phyloP scores from a whole-genome alignment of 2,329 filamentous ascomycete genomes.

The Onygenales sp. region DNA sequence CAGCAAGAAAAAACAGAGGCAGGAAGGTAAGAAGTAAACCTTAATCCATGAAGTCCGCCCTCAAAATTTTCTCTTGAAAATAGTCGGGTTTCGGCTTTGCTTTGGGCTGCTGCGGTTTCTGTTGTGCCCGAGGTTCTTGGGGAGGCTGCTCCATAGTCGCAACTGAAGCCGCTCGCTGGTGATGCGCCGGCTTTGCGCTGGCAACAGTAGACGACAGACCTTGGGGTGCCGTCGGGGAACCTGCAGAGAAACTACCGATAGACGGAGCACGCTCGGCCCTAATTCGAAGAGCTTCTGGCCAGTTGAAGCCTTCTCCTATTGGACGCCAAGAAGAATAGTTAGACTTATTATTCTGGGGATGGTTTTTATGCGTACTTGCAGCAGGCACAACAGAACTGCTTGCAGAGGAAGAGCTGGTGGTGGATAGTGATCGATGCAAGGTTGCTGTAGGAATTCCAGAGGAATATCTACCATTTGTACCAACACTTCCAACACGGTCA shows the following conservation, averaged over 20 bases:
- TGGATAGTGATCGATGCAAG: slow-evolving; percentile 18
- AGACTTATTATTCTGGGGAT: slow-evolving; percentile 30
- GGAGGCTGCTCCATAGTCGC: slow-evolving; percentile 49
- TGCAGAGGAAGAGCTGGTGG: slow-evolving; percentile 15
- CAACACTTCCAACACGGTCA: slow-evolving; percentile 57
- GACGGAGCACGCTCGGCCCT: slow-evolving; percentile 70
- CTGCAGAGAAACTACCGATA: slow-evolving; percentile 20
- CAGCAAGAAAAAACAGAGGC: neutral
- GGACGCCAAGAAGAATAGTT: slow-evolving; percentile 35
- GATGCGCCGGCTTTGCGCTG: slow-evolving; percentile 35
- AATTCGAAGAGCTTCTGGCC: slow-evolving; percentile 89
- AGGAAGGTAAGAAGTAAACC: neutral
- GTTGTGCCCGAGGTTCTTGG: slow-evolving; percentile 8
- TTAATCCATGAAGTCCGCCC: slow-evolving; percentile 96
- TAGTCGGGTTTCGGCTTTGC: slow-evolving; percentile 70
- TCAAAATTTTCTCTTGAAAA: slow-evolving; percentile 93
- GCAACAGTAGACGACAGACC: slow-evolving; percentile 22
- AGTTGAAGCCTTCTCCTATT: slow-evolving; percentile 90
- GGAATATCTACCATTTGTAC: slow-evolving; percentile 48
- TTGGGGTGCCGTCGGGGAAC: slow-evolving; percentile 20
- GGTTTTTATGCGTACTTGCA: slow-evolving; percentile 28
- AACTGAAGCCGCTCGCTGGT: slow-evolving; percentile 32
- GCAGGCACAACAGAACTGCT: slow-evolving; percentile 15
- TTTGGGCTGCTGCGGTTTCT: slow-evolving; percentile 30
- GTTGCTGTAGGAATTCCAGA: slow-evolving; percentile 21